A percentile compares a stretch with the other conserved stretches of the same genome.
These are phyloP conservation scores for Clavispora carvajalis DNA, from an alignment of 805 yeast genomes.

Conservation along the genomic window DNA sequence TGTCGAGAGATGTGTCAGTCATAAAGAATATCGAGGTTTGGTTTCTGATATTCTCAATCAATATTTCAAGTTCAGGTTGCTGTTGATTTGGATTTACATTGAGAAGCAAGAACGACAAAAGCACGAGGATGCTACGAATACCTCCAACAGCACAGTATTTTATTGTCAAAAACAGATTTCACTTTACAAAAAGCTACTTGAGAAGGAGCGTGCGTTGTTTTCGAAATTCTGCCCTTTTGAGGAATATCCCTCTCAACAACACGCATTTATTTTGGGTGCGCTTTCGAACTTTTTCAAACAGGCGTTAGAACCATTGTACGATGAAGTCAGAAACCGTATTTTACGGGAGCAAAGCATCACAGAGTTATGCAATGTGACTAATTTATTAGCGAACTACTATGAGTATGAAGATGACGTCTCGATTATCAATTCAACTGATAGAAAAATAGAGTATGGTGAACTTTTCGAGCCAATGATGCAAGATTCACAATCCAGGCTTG, in stretches of 20 bases:
- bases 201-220: slow-evolving; percentile 59
- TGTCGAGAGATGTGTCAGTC: slow-evolving; percentile 18
- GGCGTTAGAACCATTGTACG: slow-evolving; percentile 75
- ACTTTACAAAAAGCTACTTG: slow-evolving; percentile 53
- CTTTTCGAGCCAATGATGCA: slow-evolving; percentile 67
- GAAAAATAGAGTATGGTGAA: slow-evolving; percentile 45
- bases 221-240: slow-evolving; percentile 40
- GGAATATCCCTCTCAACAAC: slow-evolving; percentile 7
- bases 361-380: slow-evolving; percentile 68
- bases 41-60: slow-evolving; percentile 57
- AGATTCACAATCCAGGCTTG: slow-evolving; percentile 75
- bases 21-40: slow-evolving; percentile 60
- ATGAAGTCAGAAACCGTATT: slow-evolving; percentile 57
- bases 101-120: slow-evolving; percentile 23
- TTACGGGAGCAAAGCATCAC: slow-evolving; percentile 67
- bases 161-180: slow-evolving; percentile 59
- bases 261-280: slow-evolving; percentile 21
- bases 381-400: slow-evolving; percentile 61
- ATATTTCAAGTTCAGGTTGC: slow-evolving; percentile 56
- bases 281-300: slow-evolving; percentile 57
- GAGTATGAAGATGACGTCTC: slow-evolving; percentile 50
- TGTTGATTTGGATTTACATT: slow-evolving; percentile 40
- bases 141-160: slow-evolving; percentile 34
- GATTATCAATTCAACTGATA: slow-evolving; percentile 7
- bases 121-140: neutral